Conservation (phyloP, 192 early-diverging fungal species). For the Backusella psychrophila region DNA sequence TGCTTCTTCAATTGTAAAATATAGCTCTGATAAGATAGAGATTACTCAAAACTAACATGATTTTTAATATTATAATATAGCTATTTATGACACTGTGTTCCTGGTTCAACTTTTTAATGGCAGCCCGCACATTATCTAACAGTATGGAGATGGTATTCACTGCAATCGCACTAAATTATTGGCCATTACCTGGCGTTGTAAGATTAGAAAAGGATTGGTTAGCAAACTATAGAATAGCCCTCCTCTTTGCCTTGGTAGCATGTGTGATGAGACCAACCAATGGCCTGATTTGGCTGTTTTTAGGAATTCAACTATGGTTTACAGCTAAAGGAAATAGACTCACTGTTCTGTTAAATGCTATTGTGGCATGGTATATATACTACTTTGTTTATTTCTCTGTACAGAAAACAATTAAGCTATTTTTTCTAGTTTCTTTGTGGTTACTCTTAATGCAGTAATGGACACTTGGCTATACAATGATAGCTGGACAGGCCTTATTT, state of each 20-base stretch:
- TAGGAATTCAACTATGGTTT: slow-evolving; percentile 61
- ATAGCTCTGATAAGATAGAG: not conserved
- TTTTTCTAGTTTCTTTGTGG: not conserved
- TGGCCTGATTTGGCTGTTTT: slow-evolving; percentile 79
- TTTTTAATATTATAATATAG: slow-evolving; percentile 25
- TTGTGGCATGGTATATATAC: slow-evolving; percentile 42
- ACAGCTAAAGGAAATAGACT: slow-evolving; percentile 5
- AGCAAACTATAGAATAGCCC: slow-evolving; percentile 37
- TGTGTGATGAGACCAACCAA: slow-evolving; percentile 92
- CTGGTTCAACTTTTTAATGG: slow-evolving; percentile 59
- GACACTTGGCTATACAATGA: slow-evolving; percentile 71
- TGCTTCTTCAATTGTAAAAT: slow-evolving; percentile 27
- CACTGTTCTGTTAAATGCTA: slow-evolving; percentile 30
- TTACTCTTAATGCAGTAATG: slow-evolving; percentile 37
- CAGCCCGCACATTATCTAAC: slow-evolving; percentile 55
- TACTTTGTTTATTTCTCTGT: not conserved
- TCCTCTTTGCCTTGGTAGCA: slow-evolving; percentile 71
- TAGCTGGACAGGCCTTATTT: slow-evolving; percentile 65
- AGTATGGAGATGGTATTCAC: slow-evolving; percentile 75
- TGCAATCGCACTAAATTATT: slow-evolving; percentile 76
- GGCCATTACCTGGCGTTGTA: slow-evolving; percentile 63
- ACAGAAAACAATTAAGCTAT: not conserved
- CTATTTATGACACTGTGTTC: slow-evolving; percentile 52
- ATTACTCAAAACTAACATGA: not conserved
- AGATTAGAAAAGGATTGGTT: not conserved